Evolutionary conservation across 31 red algal species (phyloP).

Genomic region (Endocladia muricata): DNA sequence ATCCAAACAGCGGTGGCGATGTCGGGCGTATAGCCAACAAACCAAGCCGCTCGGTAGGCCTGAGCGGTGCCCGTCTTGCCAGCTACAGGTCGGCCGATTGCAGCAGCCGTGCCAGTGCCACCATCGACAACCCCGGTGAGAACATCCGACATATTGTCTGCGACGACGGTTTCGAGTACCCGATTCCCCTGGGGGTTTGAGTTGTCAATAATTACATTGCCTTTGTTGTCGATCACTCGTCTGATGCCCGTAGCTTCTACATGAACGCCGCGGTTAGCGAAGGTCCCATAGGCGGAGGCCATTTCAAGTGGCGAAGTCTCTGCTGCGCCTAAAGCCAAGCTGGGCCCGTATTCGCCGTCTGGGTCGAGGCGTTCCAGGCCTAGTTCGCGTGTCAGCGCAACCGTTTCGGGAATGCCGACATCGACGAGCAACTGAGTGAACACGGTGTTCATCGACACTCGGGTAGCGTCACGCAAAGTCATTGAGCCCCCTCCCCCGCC

Average conservation of each 20-base stretch:
- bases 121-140: neutral
- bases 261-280: neutral
- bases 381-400: neutral
- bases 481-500: neutral
- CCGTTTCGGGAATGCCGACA: neutral
- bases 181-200: neutral
- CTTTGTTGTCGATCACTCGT: neutral
- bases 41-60: neutral
- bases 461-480: neutral
- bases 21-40: neutral
- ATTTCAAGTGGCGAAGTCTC: neutral
- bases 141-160: neutral
- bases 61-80: conserved; percentile 1
- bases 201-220: neutral
- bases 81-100: neutral
- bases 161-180: neutral
- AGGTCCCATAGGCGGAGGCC: neutral
- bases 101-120: neutral
- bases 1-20: neutral
- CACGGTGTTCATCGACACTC: neutral
- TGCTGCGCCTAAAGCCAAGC: neutral
- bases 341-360: too few relatives aligned
- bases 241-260: neutral
- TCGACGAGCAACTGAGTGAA: neutral
- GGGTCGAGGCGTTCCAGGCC: neutral